Base-by-base conservation (phyloP, 179 eudicot species). In the Patellifolia procumbens region DNA sequence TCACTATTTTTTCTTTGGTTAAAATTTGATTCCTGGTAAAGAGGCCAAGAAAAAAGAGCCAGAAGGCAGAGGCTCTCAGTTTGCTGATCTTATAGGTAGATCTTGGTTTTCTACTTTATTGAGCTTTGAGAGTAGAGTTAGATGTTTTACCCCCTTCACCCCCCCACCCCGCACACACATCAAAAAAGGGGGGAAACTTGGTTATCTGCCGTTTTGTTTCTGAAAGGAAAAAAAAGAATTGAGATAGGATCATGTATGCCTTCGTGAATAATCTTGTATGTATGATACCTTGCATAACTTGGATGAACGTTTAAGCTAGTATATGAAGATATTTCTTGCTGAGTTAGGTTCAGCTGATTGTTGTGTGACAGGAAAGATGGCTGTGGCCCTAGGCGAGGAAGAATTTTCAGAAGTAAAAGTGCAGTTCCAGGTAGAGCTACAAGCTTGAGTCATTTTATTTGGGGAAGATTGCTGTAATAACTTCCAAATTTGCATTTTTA, bases 371-470 rank as follows among this genome's bases (percentile, higher is more conserved):
- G 95, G 79, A 65, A 76, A 80, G 75, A 75, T 74, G 37, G 76
- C 74, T 70, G 77, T 86, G 64, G 53, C 77, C 60, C 83, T 71
- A 67, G 81, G 74, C 52, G 93, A 92, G 84, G 94, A 92, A 80
- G 91, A 91, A 77, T 88, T 92, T 82, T 85, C 87, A 75, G 98
- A 94, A 90, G 97, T 94, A 81, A 87, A 88, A 87, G 88, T 93
- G 67, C 89, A 86, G 22, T 92, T 91, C 74, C 97, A 94, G 96
- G 98, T 94, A 45, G 63, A 60, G 49, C 75, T 65, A 46, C 61
- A 53, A 53, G 74, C 49, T 66, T 80, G 29, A 42, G 6, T 35
- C 62, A 48, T 63, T 74, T 42, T 20, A 48, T 69, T 20, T 68
- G n/a, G 46, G 73, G 9, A 19, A 46, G 16, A 16, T 29, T 46